phyloP scores from a whole-genome alignment of 2,329 filamentous ascomycete genomes.

The Ophiocordyceps polyrhachis-furcata region DNA sequence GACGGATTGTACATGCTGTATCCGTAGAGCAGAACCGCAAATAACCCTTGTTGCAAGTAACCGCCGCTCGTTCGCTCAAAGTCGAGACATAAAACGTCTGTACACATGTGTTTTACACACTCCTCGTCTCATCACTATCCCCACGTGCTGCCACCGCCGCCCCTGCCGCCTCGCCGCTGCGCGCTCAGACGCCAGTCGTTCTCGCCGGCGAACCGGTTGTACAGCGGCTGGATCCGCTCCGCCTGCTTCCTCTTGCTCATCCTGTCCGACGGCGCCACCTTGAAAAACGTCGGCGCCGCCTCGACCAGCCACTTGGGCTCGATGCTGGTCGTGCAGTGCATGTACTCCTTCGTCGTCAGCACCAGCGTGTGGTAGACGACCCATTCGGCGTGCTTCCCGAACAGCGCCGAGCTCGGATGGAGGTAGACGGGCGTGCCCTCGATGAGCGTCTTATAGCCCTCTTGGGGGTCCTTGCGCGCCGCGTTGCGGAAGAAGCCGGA shows the following conservation, averaged over 20 bases:
- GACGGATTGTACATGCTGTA: too few species aligned
- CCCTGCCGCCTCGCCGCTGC: conserved; percentile 67
- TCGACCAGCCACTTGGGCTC: conserved; percentile 92
- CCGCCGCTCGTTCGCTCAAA: too few species aligned
- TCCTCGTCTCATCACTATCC: conserved; percentile 39
- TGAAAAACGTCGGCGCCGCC: conserved; percentile 97
- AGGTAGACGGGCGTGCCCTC: conserved; percentile 91
- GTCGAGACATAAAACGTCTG: too few species aligned
- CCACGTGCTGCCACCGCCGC: conserved; percentile 83
- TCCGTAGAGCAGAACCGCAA: too few species aligned
- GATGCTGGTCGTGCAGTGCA: conserved; percentile 85
- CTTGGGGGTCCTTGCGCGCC: conserved; percentile 84
- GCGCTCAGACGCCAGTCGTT: conserved; percentile 91
- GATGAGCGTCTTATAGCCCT: conserved; percentile 94
- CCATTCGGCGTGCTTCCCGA: conserved; percentile 91
- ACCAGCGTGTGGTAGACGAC: conserved; percentile 87
- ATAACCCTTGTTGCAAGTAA: too few species aligned
- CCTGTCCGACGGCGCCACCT: conserved; percentile 73
- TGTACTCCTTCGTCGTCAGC: conserved; percentile 92
- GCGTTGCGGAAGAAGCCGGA: conserved; percentile 90
- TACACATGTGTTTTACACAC: too few species aligned
- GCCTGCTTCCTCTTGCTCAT: conserved; percentile 84
- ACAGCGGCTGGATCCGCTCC: conserved; percentile 85
- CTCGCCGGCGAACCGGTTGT: conserved; percentile 80
- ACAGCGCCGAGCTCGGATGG: conserved; percentile 79